Evolutionary conservation across 2,329 filamentous ascomycete species (phyloP).

Genomic region (Xenoacremonium recifei): DNA sequence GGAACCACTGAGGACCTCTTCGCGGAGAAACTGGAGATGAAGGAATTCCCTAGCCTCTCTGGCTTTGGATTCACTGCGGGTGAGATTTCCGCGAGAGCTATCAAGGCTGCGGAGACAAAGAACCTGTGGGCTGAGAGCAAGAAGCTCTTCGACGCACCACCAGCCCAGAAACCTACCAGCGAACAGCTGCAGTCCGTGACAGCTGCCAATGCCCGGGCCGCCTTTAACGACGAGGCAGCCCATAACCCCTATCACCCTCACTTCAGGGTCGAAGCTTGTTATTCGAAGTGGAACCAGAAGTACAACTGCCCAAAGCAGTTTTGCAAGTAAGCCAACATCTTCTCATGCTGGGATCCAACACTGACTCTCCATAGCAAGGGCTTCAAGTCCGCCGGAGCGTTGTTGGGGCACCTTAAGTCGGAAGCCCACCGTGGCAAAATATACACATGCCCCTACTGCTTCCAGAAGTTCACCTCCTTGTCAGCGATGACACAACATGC

Average conservation of each 20-base stretch:
- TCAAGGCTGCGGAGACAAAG: slow-evolving; percentile 14
- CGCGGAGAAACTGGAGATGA: slow-evolving; percentile 6
- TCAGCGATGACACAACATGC: slow-evolving; percentile 47
- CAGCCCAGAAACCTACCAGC: slow-evolving; percentile 15
- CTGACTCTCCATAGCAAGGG: slow-evolving; percentile 34
- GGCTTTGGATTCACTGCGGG: slow-evolving; percentile 2
- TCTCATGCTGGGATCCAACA: background rate
- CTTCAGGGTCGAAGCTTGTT: slow-evolving; percentile 50
- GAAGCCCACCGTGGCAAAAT: slow-evolving; percentile 35
- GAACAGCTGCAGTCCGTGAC: slow-evolving; percentile 16
- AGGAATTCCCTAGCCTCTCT: slow-evolving; percentile 16
- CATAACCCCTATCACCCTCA: slow-evolving; percentile 45
- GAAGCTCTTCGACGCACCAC: slow-evolving; percentile 23
- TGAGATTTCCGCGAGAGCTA: background rate
- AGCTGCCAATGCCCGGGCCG: slow-evolving; percentile 9
- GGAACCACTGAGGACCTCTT: slow-evolving; percentile 6
- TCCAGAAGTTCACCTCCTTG: slow-evolving; percentile 37
- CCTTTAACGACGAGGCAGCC: slow-evolving; percentile 19
- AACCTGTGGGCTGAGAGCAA: slow-evolving; percentile 9
- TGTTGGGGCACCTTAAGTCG: slow-evolving; percentile 45
- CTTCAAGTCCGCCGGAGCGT: slow-evolving; percentile 30
- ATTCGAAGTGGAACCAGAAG: slow-evolving; percentile 36
- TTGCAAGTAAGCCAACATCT: slow-evolving; percentile 45
- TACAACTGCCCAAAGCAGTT: slow-evolving; percentile 53
- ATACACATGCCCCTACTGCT: slow-evolving; percentile 46